Percentiles rank a stretch among this genome's conserved stretches.
Evolutionary conservation across 106 monocot species (phyloP).

Genomic region (Dendrobium chrysotoxum): DNA sequence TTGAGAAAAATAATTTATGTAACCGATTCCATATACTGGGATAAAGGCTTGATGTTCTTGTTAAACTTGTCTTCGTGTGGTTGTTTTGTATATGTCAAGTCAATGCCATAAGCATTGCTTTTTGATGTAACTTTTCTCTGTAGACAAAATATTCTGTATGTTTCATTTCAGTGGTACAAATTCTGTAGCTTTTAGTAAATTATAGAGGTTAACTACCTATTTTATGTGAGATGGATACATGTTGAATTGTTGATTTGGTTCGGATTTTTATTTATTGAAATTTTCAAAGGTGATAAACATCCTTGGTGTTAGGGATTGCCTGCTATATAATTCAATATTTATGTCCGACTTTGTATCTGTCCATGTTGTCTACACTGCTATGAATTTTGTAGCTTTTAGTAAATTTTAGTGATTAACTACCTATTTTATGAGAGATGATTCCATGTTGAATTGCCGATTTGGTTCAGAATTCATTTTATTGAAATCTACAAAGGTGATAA

Average conservation of each 20-base stretch:
- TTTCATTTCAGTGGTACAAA: not conserved
- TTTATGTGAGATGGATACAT: not conserved
- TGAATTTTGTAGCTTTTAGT: not conserved
- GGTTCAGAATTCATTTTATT: not conserved
- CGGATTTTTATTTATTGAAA: not conserved
- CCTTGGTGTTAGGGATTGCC: not conserved
- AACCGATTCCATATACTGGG: too few species aligned
- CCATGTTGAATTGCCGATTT: not conserved
- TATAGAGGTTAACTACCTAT: not conserved
- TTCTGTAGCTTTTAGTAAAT: not conserved
- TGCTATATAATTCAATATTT: not conserved
- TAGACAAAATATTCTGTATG: not conserved
- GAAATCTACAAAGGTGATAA: not conserved
- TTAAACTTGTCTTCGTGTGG: not conserved
- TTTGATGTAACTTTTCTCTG: not conserved
- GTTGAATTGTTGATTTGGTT: not conserved
- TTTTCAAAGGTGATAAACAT: not conserved
- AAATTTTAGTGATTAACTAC: not conserved
- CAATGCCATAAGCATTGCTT: not conserved
- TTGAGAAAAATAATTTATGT: too few species aligned
- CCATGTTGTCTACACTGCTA: not conserved
- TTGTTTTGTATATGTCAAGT: not conserved
- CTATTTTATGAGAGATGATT: not conserved
- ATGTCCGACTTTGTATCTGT: too few species aligned
- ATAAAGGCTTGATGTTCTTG: too few species aligned